Conservation (phyloP, 768 basidiomycete genomes). For the Hypsizygus marmoreus region DNA sequence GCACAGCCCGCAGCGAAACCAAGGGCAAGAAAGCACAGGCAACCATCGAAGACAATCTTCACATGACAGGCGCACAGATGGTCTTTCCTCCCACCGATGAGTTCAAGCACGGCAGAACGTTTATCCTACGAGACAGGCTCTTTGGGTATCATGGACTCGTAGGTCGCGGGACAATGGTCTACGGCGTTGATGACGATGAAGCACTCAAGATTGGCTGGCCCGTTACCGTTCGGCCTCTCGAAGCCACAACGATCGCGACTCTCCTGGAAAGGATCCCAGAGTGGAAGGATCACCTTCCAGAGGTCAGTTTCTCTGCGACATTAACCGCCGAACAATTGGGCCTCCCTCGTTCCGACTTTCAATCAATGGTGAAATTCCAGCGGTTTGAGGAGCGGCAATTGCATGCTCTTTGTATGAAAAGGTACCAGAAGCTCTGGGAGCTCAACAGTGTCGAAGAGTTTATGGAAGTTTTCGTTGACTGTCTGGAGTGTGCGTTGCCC, state of each 20-base stretch:
- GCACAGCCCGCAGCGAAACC: too few species aligned
- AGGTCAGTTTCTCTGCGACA: background rate
- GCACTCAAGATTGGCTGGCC: constrained; percentile 22
- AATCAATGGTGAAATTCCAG: background rate
- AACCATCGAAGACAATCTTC: background rate
- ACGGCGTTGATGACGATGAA: constrained; percentile 1
- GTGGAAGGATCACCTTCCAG: constrained; percentile 16
- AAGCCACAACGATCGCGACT: constrained; percentile 8
- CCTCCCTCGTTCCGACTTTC: constrained; percentile 1
- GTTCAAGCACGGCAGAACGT: background rate
- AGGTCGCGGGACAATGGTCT: constrained; percentile 21
- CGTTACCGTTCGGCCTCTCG: background rate
- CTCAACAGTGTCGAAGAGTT: background rate
- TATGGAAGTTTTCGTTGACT: background rate
- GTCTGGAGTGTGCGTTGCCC: constrained; percentile 9
- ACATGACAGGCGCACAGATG: background rate
- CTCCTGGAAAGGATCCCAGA: constrained; percentile 9
- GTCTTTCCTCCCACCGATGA: background rate
- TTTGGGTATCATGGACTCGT: constrained; percentile 13
- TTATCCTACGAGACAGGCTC: constrained; percentile 1
- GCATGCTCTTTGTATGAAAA: constrained; percentile 1
- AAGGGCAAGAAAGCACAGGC: too few species aligned
- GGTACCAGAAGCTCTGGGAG: constrained; percentile 4
- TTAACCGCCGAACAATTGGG: background rate
- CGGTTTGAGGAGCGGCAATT: background rate